These are phyloP conservation scores for Zea mays DNA, from an alignment of 176 grass and related monocot genomes.

Conservation along the genomic window DNA sequence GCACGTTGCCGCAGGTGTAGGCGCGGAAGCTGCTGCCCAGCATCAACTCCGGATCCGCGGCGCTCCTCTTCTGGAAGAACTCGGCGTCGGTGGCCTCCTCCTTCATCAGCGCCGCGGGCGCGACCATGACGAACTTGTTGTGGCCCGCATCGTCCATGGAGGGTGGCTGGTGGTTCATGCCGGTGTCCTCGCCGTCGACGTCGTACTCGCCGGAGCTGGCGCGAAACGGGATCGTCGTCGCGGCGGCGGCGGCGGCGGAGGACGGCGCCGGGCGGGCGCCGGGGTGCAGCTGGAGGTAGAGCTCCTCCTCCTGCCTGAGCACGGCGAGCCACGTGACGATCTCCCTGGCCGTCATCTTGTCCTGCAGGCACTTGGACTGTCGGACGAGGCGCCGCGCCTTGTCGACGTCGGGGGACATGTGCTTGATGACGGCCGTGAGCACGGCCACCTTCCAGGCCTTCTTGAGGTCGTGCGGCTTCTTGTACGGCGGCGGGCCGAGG, in stretches of 20 bases:
- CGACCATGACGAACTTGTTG: constrained; percentile 33
- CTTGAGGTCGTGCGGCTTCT: constrained; percentile 96
- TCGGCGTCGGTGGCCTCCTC: constrained; percentile 48
- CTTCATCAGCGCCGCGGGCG: constrained; percentile 49
- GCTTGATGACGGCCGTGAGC: constrained; percentile 86
- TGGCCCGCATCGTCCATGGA: constrained; percentile 23
- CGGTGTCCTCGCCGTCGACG: constrained; percentile 32
- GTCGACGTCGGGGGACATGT: constrained; percentile 81
- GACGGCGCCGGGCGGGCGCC: constrained; percentile 23
- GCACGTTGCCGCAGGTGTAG: constrained; percentile 62
- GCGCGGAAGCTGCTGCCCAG: constrained; percentile 38
- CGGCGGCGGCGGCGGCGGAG: not conserved
- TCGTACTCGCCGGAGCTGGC: constrained; percentile 63
- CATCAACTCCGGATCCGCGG: constrained; percentile 42
- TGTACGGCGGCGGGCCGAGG: constrained; percentile 72
- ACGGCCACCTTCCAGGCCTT: constrained; percentile 95
- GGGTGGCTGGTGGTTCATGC: not conserved
- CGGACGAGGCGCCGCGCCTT: constrained; percentile 79
- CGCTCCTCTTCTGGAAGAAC: constrained; percentile 55
- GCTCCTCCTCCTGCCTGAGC: constrained; percentile 76
- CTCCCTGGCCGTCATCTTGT: constrained; percentile 95
- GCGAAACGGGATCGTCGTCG: constrained; percentile 43
- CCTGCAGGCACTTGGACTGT: constrained; percentile 89
- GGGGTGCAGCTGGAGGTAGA: constrained; percentile 56
- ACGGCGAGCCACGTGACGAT: constrained; percentile 77